Conservation (phyloP, 306 rosid genomes). For the Medicago ruthenica region DNA sequence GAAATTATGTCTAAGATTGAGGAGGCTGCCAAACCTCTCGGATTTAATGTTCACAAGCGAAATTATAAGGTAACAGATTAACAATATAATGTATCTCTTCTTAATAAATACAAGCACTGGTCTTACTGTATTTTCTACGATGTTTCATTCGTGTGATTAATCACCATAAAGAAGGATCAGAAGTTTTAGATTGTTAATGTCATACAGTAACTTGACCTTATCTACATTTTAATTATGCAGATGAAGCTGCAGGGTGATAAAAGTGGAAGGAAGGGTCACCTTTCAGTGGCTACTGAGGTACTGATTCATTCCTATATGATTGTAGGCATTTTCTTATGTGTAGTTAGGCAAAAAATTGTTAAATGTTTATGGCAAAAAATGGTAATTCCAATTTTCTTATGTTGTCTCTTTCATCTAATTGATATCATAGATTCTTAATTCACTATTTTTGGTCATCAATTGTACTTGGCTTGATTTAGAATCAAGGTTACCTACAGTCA, state of each 20-base stretch:
- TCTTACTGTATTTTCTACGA: background rate
- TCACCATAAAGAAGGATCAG: background rate
- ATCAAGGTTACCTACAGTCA: background rate
- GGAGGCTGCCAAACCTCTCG: constrained; percentile 93
- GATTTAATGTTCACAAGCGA: constrained; percentile 78
- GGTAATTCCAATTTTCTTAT: no score
- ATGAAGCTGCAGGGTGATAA: constrained; percentile 95
- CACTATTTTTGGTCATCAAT: background rate
- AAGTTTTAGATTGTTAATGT: background rate
- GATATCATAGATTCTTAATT: background rate
- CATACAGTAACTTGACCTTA: background rate
- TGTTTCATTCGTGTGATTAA: background rate
- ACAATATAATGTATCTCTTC: no score
- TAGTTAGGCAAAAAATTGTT: background rate
- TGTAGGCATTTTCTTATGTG: background rate
- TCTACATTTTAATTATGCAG: constrained; percentile 53
- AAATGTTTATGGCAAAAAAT: background rate
- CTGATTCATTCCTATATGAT: constrained; percentile 16
- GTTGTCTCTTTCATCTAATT: no score
- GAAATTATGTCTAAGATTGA: constrained; percentile 91
- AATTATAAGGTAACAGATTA: constrained; percentile 75
- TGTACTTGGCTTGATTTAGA: background rate
- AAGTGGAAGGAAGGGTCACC: constrained; percentile 93
- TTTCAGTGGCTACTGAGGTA: constrained; percentile 95
- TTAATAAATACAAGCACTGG: background rate